These are phyloP conservation scores for Litsea cubeba DNA, from an alignment of 164 flowering plant species.

Conservation along the genomic window DNA sequence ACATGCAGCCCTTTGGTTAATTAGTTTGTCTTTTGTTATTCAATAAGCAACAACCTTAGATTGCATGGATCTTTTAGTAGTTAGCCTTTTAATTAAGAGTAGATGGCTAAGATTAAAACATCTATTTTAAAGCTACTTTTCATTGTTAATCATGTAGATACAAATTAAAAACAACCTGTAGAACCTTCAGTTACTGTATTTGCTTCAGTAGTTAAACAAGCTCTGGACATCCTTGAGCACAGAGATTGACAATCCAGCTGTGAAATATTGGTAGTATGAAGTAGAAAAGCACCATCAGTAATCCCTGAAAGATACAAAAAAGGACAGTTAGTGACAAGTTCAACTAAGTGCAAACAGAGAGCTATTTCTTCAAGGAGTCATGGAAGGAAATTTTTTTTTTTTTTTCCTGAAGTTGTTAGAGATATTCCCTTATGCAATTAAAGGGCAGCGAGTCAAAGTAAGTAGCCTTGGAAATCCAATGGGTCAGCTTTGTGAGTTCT, in stretches of 20 bases:
- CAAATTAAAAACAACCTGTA: constrained; percentile 4
- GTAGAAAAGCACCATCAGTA: neutral
- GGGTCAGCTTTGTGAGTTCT: neutral
- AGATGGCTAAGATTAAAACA: no score
- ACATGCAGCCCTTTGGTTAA: no score
- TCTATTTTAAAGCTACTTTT: no score
- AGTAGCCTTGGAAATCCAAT: neutral
- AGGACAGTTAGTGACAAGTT: neutral
- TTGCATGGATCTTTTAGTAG: no score
- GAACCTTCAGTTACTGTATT: neutral
- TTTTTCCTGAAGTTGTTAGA: neutral
- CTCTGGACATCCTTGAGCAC: constrained; percentile 4
- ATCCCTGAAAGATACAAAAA: neutral
- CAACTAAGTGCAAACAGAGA: neutral
- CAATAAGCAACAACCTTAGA: no score
- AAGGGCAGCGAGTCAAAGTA: no score
- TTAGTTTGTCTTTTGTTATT: no score
- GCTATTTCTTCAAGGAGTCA: neutral
- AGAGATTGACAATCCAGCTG: neutral
- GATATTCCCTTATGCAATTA: neutral
- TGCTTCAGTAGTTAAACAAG: constrained; percentile 4
- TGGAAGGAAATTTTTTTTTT: neutral
- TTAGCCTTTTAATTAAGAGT: no score
- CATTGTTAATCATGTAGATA: no score
- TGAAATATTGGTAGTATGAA: neutral